Evolutionary conservation across 352 stramenopile genomes (phyloP).

Genomic region (Phytophthora vignae): DNA sequence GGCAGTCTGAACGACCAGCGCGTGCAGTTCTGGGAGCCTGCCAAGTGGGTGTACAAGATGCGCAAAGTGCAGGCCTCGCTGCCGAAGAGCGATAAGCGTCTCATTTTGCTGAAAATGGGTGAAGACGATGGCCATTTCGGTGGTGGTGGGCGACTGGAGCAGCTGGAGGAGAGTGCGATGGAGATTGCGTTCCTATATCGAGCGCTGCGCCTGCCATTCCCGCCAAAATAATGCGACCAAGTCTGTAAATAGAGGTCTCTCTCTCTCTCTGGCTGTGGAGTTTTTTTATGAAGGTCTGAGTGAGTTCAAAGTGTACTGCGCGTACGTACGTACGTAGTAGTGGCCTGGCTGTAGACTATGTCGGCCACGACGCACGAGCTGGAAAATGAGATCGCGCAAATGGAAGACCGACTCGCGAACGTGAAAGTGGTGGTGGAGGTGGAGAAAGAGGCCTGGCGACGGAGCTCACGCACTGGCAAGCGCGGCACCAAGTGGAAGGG

Average conservation of each 20-base stretch:
- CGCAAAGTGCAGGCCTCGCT: conserved; percentile 56
- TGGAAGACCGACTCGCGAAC: conserved; percentile 64
- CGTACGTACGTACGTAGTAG: background rate
- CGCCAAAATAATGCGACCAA: conserved; percentile 27
- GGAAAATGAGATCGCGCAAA: conserved; percentile 64
- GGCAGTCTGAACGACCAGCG: conserved; percentile 84
- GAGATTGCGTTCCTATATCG: conserved; percentile 89
- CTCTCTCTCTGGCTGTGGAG: background rate
- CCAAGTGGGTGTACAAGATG: conserved; percentile 86
- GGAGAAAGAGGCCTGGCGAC: conserved; percentile 62
- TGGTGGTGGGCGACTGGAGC: conserved; percentile 74
- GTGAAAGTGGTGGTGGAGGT: conserved; percentile 64
- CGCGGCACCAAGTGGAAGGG: conserved; percentile 72
- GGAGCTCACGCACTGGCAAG: conserved; percentile 56
- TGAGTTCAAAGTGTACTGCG: background rate
- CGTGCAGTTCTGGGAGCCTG: conserved; percentile 89
- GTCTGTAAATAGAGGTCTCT: conserved; percentile 41
- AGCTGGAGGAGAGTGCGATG: conserved; percentile 81
- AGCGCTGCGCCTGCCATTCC: conserved; percentile 60
- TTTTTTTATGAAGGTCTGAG: background rate
- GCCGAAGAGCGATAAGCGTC: conserved; percentile 33
- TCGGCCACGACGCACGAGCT: conserved; percentile 50
- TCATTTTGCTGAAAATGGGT: conserved; percentile 78
- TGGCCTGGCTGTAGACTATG: conserved; percentile 34
- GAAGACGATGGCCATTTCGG: conserved; percentile 88